phyloP scores from a whole-genome alignment of 495 filamentous ascomycete genomes.

The Tuber brumale region DNA sequence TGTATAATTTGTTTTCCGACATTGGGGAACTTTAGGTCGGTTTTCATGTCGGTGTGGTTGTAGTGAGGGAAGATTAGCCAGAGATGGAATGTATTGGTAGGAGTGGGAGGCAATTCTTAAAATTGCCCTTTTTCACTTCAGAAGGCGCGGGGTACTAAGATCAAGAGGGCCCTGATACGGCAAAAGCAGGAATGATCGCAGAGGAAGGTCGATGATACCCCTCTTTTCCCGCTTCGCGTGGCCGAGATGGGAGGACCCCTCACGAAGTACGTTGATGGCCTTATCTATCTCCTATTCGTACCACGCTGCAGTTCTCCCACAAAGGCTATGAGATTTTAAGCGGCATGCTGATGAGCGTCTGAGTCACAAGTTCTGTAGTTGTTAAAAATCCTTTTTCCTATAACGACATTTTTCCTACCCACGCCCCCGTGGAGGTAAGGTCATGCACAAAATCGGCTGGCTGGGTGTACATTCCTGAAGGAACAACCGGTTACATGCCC shows the following conservation, averaged over 20 bases:
- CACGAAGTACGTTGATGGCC: not conserved
- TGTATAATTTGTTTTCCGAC: not conserved
- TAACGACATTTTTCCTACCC: not conserved
- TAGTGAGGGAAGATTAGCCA: not conserved
- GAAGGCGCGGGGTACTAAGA: not conserved
- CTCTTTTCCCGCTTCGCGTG: not conserved
- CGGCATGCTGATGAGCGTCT: not conserved
- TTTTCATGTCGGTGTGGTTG: not conserved
- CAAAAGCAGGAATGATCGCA: not conserved
- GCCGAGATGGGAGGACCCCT: not conserved
- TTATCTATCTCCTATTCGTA: not conserved
- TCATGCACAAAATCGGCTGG: not conserved
- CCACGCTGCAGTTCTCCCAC: not conserved
- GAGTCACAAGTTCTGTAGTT: not conserved
- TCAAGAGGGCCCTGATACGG: not conserved
- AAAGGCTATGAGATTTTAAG: not conserved
- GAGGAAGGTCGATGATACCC: not conserved
- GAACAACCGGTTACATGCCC: not conserved
- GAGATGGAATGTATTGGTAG: not conserved
- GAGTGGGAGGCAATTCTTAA: not conserved
- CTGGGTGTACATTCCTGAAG: constrained; percentile 1
- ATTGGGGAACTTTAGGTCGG: not conserved
- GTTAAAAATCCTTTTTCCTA: not conserved
- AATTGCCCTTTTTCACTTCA: not conserved
- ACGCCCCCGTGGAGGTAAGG: not conserved